phyloP scores from a whole-genome alignment of 2,329 filamentous ascomycete species.

The Colletotrichum sp. region DNA sequence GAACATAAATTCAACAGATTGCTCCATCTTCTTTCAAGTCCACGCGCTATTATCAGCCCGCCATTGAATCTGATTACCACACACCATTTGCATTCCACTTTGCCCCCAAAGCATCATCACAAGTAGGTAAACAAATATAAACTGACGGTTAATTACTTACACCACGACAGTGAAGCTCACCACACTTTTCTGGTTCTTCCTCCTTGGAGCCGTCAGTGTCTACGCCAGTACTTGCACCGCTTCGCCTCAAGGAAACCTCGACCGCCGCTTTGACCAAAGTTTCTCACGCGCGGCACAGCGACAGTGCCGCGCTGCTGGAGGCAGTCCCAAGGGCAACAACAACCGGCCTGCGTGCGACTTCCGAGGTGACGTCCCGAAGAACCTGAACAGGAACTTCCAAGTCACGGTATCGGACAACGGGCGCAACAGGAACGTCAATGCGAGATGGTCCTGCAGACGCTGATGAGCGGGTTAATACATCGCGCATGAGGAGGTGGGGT shows the following conservation, averaged over 20 bases:
- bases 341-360: neutral
- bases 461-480: neutral
- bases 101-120: too few species aligned
- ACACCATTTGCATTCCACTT: too few species aligned
- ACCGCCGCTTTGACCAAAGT: neutral
- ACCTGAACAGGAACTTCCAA: neutral
- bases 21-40: too few species aligned
- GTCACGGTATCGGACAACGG: neutral
- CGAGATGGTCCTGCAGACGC: neutral
- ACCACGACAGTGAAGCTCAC: neutral
- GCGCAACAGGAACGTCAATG: neutral
- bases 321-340: neutral
- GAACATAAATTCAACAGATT: neutral
- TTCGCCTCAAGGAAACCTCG: neutral
- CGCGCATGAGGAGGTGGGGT: too few species aligned
- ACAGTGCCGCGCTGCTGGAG: neutral
- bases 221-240: neutral
- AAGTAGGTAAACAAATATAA: neutral
- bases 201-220: neutral
- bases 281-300: neutral
- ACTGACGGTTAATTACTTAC: accelerated
- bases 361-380: neutral
- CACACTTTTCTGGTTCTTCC: neutral
- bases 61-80: too few species aligned
- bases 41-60: too few species aligned